A percentile compares a stretch with the other conserved stretches of the same genome.
Conservation (phyloP, 169 alveolate species). For the Miamiensis avidus region DNA sequence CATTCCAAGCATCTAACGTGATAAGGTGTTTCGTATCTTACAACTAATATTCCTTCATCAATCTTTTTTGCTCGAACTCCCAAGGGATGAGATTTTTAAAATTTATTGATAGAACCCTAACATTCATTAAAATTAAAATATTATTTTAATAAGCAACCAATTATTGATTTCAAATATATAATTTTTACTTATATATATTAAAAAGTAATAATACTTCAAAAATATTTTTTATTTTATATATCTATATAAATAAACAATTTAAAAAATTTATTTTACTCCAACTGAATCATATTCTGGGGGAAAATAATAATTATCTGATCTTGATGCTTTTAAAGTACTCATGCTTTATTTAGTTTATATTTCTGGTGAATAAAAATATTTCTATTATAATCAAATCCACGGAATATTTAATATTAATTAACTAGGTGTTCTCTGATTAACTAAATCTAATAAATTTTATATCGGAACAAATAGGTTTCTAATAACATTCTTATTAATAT, state of each 20-base stretch:
- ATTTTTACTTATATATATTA: no score
- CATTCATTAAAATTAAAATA: background rate
- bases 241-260: background rate
- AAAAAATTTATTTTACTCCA: background rate
- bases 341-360: background rate
- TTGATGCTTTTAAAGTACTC: conserved; percentile 40
- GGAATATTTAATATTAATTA: no score
- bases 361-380: no score
- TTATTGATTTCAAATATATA: no score
- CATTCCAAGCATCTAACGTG: conserved; percentile 44
- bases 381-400: no score
- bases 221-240: background rate
- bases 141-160: no score
- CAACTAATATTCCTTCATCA: conserved; percentile 22
- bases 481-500: no score
- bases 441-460: no score
- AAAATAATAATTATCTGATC: conserved; percentile 43
- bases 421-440: no score
- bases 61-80: conserved; percentile 31
- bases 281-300: conserved; percentile 22
- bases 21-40: conserved; percentile 42
- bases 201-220: background rate
- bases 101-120: conserved; percentile 35
- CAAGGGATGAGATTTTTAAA: conserved; percentile 26
- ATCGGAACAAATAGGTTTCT: no score